Conservation (phyloP, 1,139 yeast species). For the Debaryomyces subglobosus region DNA sequence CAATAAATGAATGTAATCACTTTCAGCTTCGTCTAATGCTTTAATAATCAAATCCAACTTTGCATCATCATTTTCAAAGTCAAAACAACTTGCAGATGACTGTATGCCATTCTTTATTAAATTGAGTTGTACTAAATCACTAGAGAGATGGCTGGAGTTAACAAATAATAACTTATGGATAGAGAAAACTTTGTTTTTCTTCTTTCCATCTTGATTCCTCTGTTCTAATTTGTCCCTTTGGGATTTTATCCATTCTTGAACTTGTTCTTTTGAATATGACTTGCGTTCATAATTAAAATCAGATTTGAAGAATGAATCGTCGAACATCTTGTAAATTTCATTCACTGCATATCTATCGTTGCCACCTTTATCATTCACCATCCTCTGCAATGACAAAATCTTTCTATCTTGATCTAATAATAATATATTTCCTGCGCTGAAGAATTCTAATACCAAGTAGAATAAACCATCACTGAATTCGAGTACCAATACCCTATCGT, state of each 20-base stretch:
- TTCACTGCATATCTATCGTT: constrained; percentile 71
- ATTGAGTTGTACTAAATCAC: constrained; percentile 70
- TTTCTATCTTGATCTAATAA: constrained; percentile 69
- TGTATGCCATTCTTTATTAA: constrained; percentile 51
- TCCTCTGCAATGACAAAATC: constrained; percentile 75
- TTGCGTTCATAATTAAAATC: constrained; percentile 17
- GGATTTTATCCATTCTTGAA: constrained; percentile 52
- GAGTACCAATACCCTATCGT: constrained; percentile 78
- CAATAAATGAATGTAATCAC: constrained; percentile 32
- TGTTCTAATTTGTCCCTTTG: constrained; percentile 34
- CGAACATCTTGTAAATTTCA: constrained; percentile 65
- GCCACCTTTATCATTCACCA: constrained; percentile 72
- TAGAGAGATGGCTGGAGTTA: constrained; percentile 72
- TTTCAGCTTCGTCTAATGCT: constrained; percentile 55
- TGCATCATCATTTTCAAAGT: constrained; percentile 27
- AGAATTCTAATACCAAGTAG: constrained; percentile 84
- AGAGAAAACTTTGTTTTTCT: constrained; percentile 54
- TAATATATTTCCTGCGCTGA: constrained; percentile 91
- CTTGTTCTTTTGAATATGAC: constrained; percentile 33
- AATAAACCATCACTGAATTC: constrained; percentile 80
- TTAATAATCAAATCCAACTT: constrained; percentile 24
- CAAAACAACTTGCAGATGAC: constrained; percentile 45
- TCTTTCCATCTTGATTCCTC: constrained; percentile 15
- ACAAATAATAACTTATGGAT: constrained; percentile 73
- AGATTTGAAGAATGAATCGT: constrained; percentile 47